A percentile compares a stretch with the other conserved stretches of the same genome.
These are phyloP conservation scores for Phytophthora lateralis DNA, from an alignment of 352 stramenopile genomes.

Conservation along the genomic window DNA sequence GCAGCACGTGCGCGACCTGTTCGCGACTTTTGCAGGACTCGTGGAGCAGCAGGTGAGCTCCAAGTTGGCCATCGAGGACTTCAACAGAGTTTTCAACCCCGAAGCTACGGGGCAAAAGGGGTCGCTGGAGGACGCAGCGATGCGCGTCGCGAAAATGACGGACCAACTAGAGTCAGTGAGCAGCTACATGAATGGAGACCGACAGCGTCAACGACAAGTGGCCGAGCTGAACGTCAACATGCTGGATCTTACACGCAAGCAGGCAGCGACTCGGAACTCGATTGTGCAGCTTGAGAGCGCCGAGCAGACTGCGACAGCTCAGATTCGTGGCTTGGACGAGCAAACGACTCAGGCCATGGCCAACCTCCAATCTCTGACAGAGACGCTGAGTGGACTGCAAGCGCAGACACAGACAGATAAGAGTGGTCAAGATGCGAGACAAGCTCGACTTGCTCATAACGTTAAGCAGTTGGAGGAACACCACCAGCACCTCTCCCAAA, in stretches of 20 bases:
- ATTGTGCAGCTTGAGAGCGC: constrained; percentile 51
- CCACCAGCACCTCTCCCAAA: constrained; percentile 35
- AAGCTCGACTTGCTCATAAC: constrained; percentile 21
- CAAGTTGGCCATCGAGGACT: constrained; percentile 69
- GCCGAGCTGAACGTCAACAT: constrained; percentile 53
- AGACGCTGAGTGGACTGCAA: constrained; percentile 28
- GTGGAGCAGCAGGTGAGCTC: constrained; percentile 54
- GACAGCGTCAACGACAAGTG: constrained; percentile 52
- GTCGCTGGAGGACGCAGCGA: constrained; percentile 51
- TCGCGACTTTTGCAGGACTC: constrained; percentile 57
- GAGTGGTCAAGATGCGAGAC: constrained; percentile 22
- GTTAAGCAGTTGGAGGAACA: constrained; percentile 37
- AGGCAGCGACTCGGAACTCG: constrained; percentile 45
- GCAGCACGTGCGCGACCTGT: constrained; percentile 65
- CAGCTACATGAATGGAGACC: constrained; percentile 52
- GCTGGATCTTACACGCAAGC: constrained; percentile 56
- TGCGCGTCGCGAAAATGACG: constrained; percentile 56
- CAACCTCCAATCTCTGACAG: constrained; percentile 23
- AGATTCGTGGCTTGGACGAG: constrained; percentile 29
- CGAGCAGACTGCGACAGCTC: constrained; percentile 31
- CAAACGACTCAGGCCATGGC: constrained; percentile 28
- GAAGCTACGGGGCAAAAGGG: constrained; percentile 54
- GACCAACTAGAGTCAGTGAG: constrained; percentile 52
- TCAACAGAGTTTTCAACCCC: constrained; percentile 68
- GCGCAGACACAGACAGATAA: constrained; percentile 27